Evolutionary conservation across 257 asterid genomes (phyloP), one percentile per base, ranked within the genome.

Genomic region (Nicotiana undulata): DNA sequence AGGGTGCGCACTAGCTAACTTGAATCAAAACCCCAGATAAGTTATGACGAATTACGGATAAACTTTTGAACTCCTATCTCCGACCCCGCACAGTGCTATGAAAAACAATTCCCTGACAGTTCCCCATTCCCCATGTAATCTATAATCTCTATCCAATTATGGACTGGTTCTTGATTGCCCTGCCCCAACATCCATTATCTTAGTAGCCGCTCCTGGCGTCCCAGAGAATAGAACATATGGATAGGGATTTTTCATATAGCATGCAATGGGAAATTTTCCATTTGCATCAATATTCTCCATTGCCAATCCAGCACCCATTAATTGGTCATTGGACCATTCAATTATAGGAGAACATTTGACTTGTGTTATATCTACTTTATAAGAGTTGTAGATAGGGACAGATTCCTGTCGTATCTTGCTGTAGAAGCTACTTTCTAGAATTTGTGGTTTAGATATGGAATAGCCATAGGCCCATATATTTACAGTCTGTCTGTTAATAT

Each of bases 381-480:
- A 70, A 20, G 58, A 68, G 77, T 44, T 44, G 58, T 70, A 44
- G 58, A 44, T 40, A 70, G 10, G 77, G 24, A 44, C 58, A 70
- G 3, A n/a, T 70, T 70, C 58, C 34, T 70, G 20, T 70, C 58
- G 12, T 32, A 70, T 70, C 12, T 70, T 70, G 32, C 56, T 70
- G 34, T 40, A 70, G 58, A 70, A 70, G 58, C 15, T n/a, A 20
- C 32, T 40, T 44, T 70, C 58, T 70, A 70, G 77, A 56, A 44
- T 44, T 70, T 70, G 20, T 53, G 77, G 58, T 44, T 68, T 44
- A 20, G 77, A 70, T 70, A 70, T 68, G 58, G 58, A 20, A 20
- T 70, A n/a, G 34, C 77, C 77, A 70, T 44, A 70, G 77, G 58
- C n/a, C 58, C 77, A 44, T 70, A 44, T 20, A 70, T 70, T 44